A percentile compares a stretch with the other conserved stretches of the same genome.
Conservation (phyloP, 1,284 basidiomycete species). For the Tilletia indica region DNA sequence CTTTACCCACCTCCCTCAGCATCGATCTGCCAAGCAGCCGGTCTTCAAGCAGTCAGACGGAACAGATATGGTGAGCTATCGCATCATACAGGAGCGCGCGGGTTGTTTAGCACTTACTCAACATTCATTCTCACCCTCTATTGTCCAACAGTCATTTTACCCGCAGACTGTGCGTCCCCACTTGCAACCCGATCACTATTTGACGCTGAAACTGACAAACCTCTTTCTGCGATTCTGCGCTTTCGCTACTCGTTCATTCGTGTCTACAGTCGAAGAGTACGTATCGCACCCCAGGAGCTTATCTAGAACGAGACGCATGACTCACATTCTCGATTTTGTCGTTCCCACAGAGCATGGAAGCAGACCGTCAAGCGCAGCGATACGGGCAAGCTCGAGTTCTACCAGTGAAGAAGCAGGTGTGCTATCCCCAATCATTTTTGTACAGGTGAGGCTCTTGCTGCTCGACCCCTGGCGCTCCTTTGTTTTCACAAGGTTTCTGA, state of each 20-base stretch:
- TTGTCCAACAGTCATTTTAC: conserved; percentile 69
- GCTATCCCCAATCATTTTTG: not conserved
- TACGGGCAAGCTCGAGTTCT: conserved; percentile 53
- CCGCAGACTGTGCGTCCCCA: conserved; percentile 80
- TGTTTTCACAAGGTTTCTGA: not conserved
- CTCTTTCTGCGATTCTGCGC: not conserved
- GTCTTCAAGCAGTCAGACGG: conserved; percentile 95
- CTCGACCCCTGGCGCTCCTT: not conserved
- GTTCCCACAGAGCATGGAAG: conserved; percentile 45
- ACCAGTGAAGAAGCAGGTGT: conserved; percentile 33
- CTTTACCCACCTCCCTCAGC: conserved; percentile 48
- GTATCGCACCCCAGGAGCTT: not conserved
- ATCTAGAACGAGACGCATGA: not conserved
- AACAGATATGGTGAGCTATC: conserved; percentile 72
- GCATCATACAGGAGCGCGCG: not conserved
- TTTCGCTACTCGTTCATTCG: not conserved
- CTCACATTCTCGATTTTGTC: not conserved
- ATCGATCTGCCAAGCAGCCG: conserved; percentile 93
- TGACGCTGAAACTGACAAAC: not conserved
- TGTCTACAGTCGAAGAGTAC: conserved; percentile 22
- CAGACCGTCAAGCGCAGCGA: conserved; percentile 54
- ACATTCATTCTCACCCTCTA: not conserved
- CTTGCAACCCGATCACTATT: not conserved
- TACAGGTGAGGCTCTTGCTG: not conserved
- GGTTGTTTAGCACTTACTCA: not conserved